Percentiles rank a stretch among this genome's conserved stretches.
These are phyloP conservation scores for Citrullus mucosospermus DNA, from an alignment of 306 rosid species.

Conservation along the genomic window DNA sequence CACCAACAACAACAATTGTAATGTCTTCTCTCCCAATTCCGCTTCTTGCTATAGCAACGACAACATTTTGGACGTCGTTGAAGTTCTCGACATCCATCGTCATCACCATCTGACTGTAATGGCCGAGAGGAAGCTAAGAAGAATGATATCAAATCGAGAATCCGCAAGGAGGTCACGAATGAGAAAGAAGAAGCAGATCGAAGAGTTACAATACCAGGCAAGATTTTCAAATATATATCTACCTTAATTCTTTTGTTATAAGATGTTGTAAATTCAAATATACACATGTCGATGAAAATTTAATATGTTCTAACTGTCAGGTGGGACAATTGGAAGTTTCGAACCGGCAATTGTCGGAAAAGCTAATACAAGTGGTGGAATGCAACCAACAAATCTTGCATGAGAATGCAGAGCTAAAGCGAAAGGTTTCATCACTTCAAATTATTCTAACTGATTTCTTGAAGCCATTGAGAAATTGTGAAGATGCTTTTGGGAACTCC, in stretches of 20 bases:
- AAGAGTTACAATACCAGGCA: constrained; percentile 21
- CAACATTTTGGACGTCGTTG: constrained; percentile 7
- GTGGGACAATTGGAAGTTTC: constrained; percentile 21
- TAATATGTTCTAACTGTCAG: not conserved
- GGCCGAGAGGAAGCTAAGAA: constrained; percentile 20
- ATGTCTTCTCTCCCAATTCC: constrained; percentile 15
- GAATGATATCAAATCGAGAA: constrained; percentile 33
- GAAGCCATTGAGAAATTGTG: constrained; percentile 11
- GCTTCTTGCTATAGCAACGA: constrained; percentile 7
- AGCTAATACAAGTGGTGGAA: constrained; percentile 24
- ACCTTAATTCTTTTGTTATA: too few relatives aligned
- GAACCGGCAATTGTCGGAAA: constrained; percentile 28
- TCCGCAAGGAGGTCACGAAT: constrained; percentile 26
- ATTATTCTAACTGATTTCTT: constrained; percentile 19
- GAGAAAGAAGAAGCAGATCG: constrained; percentile 31
- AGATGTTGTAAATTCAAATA: too few relatives aligned
- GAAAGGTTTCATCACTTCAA: constrained; percentile 33
- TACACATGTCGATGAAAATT: not conserved
- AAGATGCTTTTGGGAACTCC: constrained; percentile 11
- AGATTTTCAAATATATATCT: not conserved
- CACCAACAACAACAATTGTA: not conserved
- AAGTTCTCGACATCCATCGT: not conserved
- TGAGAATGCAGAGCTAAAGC: constrained; percentile 35
- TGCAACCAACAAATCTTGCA: constrained; percentile 33
- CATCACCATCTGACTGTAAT: not conserved